phyloP scores from a whole-genome alignment of 2,329 filamentous ascomycete species.

The Xylariaceae sp. region DNA sequence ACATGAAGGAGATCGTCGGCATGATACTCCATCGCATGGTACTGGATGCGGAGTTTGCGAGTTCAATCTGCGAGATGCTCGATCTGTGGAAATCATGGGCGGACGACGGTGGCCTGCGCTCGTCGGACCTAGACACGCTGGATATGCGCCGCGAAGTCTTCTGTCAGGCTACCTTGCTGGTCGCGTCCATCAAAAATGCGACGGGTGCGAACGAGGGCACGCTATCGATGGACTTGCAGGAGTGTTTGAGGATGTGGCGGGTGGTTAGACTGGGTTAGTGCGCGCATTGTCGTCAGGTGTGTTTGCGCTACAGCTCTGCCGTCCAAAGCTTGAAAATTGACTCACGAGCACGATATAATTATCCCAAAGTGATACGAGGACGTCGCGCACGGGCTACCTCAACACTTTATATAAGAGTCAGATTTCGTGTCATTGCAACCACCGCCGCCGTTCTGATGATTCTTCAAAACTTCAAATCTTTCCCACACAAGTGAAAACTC shows the following conservation, averaged over 20 bases:
- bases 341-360: too few species aligned
- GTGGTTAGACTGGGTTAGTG: constrained; percentile 46
- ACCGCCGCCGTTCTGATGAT: too few species aligned
- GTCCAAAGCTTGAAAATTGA: too few species aligned
- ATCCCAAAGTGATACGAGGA: too few species aligned
- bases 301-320: too few species aligned
- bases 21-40: constrained; percentile 50
- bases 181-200: constrained; percentile 45
- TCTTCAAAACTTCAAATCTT: too few species aligned
- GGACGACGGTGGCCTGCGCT: constrained; percentile 52
- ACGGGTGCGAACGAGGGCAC: constrained; percentile 44
- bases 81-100: constrained; percentile 53
- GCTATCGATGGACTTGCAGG: constrained; percentile 49
- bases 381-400: too few species aligned
- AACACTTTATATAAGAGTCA: too few species aligned
- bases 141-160: constrained; percentile 39
- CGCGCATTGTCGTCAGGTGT: too few species aligned
- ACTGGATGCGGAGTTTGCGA: constrained; percentile 42
- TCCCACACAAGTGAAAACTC: too few species aligned
- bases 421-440: too few species aligned
- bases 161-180: constrained; percentile 44
- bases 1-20: constrained; percentile 41
- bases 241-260: constrained; percentile 52
- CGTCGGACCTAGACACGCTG: constrained; percentile 39
- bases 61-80: constrained; percentile 40